phyloP scores from a whole-genome alignment of 306 rosid species.

The Bauhinia variegata region DNA sequence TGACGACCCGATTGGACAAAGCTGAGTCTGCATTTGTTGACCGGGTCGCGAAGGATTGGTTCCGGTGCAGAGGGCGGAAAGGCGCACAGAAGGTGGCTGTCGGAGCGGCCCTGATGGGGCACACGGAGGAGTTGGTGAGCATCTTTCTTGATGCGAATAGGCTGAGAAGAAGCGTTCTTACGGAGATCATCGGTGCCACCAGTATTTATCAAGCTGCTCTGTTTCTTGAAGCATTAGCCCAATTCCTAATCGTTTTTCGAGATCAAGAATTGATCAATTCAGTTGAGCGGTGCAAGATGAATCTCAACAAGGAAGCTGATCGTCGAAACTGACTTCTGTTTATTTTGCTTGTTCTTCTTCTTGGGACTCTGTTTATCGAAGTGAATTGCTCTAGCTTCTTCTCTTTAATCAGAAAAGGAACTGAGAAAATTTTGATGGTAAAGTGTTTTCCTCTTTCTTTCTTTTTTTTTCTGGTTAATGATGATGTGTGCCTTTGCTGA shows the following conservation, averaged over 20 bases:
- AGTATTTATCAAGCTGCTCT: constrained; percentile 61
- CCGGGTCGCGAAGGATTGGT: constrained; percentile 48
- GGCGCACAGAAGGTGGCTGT: constrained; percentile 37
- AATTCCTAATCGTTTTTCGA: constrained; percentile 61
- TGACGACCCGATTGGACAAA: constrained; percentile 40
- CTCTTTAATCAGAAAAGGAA: not conserved
- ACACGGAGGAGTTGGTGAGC: constrained; percentile 64
- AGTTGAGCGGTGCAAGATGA: constrained; percentile 37
- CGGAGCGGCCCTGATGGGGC: constrained; percentile 41
- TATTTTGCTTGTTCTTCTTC: not conserved
- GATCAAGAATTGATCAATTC: constrained; percentile 48
- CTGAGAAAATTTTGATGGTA: not conserved
- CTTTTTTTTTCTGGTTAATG: too few relatives aligned
- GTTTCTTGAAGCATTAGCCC: constrained; percentile 70
- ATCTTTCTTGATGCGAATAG: constrained; percentile 67
- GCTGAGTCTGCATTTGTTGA: constrained; percentile 54
- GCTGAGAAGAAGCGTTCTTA: constrained; percentile 61
- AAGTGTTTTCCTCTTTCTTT: not conserved
- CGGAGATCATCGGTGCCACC: constrained; percentile 54
- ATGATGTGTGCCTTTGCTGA: too few relatives aligned
- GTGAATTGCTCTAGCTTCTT: not conserved
- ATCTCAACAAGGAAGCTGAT: constrained; percentile 21
- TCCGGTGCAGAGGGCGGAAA: constrained; percentile 29
- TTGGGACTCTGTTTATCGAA: not conserved
- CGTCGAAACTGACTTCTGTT: not conserved